phyloP scores from a whole-genome alignment of 2,329 filamentous ascomycete species.

The Venturiaceae sp. region DNA sequence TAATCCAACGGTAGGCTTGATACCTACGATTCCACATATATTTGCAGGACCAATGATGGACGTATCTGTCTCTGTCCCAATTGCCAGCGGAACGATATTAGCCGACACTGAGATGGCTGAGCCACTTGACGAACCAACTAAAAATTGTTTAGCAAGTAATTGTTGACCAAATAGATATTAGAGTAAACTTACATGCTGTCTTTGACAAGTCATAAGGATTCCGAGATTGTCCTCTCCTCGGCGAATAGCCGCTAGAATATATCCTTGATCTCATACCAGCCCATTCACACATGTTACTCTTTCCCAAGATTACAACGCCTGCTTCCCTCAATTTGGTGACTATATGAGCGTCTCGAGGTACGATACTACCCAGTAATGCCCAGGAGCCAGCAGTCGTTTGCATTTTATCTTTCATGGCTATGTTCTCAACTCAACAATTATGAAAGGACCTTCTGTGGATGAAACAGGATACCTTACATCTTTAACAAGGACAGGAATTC shows the following conservation, averaged over 20 bases:
- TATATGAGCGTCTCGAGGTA: constrained; percentile 59
- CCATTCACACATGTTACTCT: constrained; percentile 64
- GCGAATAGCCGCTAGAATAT: constrained; percentile 60
- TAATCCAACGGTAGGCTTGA: constrained; percentile 61
- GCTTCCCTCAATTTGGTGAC: constrained; percentile 52
- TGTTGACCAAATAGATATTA: background rate
- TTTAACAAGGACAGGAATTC: constrained; percentile 67
- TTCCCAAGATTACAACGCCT: constrained; percentile 60
- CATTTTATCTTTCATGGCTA: constrained; percentile 58
- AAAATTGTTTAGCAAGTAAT: background rate
- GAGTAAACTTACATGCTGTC: constrained; percentile 40
- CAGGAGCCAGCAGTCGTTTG: constrained; percentile 64
- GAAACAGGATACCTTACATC: constrained; percentile 33
- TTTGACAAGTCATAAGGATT: constrained; percentile 59
- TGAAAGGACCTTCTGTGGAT: background rate
- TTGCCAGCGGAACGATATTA: constrained; percentile 51
- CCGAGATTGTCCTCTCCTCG: constrained; percentile 52
- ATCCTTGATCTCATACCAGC: constrained; percentile 59
- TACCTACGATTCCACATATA: constrained; percentile 58
- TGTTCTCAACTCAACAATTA: constrained; percentile 44
- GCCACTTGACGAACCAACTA: constrained; percentile 55
- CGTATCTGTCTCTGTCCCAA: constrained; percentile 67
- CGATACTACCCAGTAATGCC: constrained; percentile 56
- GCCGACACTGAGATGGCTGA: constrained; percentile 54
- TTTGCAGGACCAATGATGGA: constrained; percentile 61